Evolutionary conservation across 306 rosid species (phyloP), one percentile per base, ranked within the genome.

Genomic region (Coriaria nepalensis): DNA sequence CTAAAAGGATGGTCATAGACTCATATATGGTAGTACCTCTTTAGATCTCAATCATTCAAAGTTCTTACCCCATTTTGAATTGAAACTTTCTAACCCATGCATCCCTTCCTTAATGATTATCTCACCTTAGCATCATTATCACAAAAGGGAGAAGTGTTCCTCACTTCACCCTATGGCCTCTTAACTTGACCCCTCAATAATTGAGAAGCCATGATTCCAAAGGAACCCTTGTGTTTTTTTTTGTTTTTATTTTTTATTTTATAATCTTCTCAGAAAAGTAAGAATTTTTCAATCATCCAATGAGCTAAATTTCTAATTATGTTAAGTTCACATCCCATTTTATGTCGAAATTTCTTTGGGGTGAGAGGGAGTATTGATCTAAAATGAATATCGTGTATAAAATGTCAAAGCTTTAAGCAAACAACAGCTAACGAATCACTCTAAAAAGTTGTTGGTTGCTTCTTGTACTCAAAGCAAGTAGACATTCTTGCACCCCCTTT

Each of bases 321-420:
- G 29, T 20, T 20, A 20, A 20, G 3, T 20, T 1, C 29, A 20
- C 3, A 1, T 20, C 29, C 29, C 29, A 20, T 20, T 20, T 20
- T 20, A 20, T 20, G 29, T 1, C 29, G 1, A 1, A 20, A 20
- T 20, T 20, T 20, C 29, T 1, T 20, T 20, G 29, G 29, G 29
- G 29, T 20, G 29, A 20, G 29, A 20, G 2, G 29, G 29, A 20
- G 29, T 20, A 20, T 20, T 20, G 29, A 20, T 20, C 29, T 20
- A 20, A 1, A 1, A 20, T 3, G 29, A 3, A 20, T 20, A 81
- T 80, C 83, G 83, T 87, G 77, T 68, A 63, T 77, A 78, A 62
- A 74, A 79, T 83, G 92, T 84, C 95, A 84, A 84, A 84, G 73
- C 94, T 78, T 84, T 60, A 81, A 84, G 97, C 93, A 90, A 84